Base-by-base conservation (phyloP, 2,329 filamentous ascomycete genomes). In the Aspergillus sp. region DNA sequence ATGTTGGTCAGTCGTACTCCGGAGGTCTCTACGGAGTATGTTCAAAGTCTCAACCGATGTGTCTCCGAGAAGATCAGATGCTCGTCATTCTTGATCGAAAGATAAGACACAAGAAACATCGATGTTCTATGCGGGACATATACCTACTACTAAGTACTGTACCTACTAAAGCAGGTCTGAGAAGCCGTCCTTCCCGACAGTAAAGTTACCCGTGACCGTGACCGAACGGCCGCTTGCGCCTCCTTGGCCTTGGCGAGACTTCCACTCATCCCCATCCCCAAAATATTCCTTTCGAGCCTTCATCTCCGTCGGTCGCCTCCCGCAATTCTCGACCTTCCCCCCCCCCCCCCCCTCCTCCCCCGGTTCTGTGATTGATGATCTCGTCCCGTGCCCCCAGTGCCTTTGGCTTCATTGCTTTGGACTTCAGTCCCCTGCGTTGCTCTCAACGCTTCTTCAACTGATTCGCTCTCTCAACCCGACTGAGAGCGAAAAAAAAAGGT, bases 211-310 rank as follows among this genome's bases (percentile, higher is more conserved):
- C 63, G 53, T 63, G 57, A 62, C 60, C 61, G 65, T 59, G 62
- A 54, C 60, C 52, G 57, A 61, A 59, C 11, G 11, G 55, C 65
- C 67, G 71, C 70, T 73, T 71, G 70, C 71, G 71, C 69, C 71
- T 73, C 71, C 70, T 62, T 69, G 66, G 70, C 32, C 72, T 74
- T 73, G 72, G 72, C 72, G 64, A 62, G 62, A 66, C 63, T 67
- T 67, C 65, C 63, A 61, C 62, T 69, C 71, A 68, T 69, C 66
- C 67, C 66, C 66, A 65, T 68, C 64, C 65, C 65, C 63, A 62
- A 69, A 67, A 63, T 63, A 62, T 63, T 64, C 58, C 59, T 62
- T 47, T 64, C 62, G 32, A 64, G 65, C 63, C 62, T 68, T 64
- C 60, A 62, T 59, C 58, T 65, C 62, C 60, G 24, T 66, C 63